Conservation (phyloP, 1,284 basidiomycete species). For the Ganoderma resinaceum region DNA sequence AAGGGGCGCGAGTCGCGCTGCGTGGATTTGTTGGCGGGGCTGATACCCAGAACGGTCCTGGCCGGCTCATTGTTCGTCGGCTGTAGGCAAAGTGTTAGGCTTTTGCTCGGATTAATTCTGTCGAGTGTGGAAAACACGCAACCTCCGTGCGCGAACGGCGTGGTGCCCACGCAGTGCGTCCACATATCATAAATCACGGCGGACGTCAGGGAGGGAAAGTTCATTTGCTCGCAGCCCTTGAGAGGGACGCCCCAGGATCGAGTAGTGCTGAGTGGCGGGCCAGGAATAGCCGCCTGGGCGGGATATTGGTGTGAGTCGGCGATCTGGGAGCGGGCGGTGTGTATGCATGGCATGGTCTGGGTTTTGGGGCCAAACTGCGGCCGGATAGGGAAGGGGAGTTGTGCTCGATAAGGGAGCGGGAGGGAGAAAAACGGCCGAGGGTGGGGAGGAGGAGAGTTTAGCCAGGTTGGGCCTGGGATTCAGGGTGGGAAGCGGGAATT, state of each 20-base stretch:
- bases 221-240: conserved; percentile 9
- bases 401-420: conserved; percentile 20
- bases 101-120: conserved; percentile 20
- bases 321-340: conserved; percentile 23
- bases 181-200: conserved; percentile 30
- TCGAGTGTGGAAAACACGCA: conserved; percentile 25
- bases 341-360: conserved; percentile 6
- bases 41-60: conserved; percentile 15
- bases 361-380: conserved; percentile 10
- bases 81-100: conserved; percentile 11
- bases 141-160: conserved; percentile 25
- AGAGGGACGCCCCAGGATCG: conserved; percentile 10
- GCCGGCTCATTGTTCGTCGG: conserved; percentile 11
- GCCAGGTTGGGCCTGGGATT: conserved; percentile 26
- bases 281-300: conserved; percentile 29
- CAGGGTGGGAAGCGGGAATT: conserved; percentile 27
- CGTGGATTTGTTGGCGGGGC: conserved; percentile 12
- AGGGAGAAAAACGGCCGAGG: conserved; percentile 23
- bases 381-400: conserved; percentile 20
- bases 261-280: conserved; percentile 24
- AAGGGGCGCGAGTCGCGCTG: conserved; percentile 19
- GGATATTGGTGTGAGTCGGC: conserved; percentile 33
- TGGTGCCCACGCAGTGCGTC: conserved; percentile 24
- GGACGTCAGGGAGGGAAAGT: conserved; percentile 15
- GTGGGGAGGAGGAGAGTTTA: conserved; percentile 18